Evolutionary conservation across 2,329 filamentous ascomycete genomes (phyloP).

Genomic region (Colletotrichum melonis): DNA sequence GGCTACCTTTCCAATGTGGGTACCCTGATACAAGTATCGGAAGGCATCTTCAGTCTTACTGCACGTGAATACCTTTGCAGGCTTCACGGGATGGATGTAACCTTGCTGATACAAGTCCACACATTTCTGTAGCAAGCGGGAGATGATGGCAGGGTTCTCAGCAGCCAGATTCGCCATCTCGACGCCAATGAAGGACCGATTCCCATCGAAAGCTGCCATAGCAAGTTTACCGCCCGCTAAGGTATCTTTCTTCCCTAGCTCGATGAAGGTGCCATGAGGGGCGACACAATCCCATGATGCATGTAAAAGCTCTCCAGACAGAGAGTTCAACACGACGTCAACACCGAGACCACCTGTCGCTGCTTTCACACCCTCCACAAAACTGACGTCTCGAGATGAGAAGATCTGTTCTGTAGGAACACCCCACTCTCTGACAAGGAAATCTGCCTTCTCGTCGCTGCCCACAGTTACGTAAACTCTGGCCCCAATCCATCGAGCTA

Average conservation of each 20-base stretch:
- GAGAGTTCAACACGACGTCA: slow-evolving; percentile 54
- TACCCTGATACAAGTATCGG: neutral
- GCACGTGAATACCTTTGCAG: neutral
- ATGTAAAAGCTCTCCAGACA: slow-evolving; percentile 55
- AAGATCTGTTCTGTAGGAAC: slow-evolving; percentile 44
- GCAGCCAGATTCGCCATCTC: slow-evolving; percentile 42
- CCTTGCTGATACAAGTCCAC: neutral
- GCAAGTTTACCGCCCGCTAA: slow-evolving; percentile 52
- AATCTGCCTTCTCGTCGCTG: slow-evolving; percentile 46
- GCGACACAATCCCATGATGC: slow-evolving; percentile 58
- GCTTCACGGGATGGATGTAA: neutral
- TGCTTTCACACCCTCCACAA: slow-evolving; percentile 43
- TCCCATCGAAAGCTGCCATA: slow-evolving; percentile 56
- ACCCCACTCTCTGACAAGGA: neutral
- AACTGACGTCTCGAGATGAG: slow-evolving; percentile 43
- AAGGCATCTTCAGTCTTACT: neutral
- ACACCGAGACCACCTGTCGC: slow-evolving; percentile 46
- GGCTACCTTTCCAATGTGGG: neutral
- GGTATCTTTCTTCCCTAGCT: slow-evolving; percentile 58
- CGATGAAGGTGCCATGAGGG: slow-evolving; percentile 55
- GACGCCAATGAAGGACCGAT: slow-evolving; percentile 48
- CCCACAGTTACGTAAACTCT: slow-evolving; percentile 50
- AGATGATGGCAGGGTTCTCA: slow-evolving; percentile 17
- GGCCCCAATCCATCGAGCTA: slow-evolving; percentile 1
- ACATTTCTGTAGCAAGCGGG: neutral